Base-by-base conservation (phyloP, 768 basidiomycete species). In the Leccinum longicurvipes region DNA sequence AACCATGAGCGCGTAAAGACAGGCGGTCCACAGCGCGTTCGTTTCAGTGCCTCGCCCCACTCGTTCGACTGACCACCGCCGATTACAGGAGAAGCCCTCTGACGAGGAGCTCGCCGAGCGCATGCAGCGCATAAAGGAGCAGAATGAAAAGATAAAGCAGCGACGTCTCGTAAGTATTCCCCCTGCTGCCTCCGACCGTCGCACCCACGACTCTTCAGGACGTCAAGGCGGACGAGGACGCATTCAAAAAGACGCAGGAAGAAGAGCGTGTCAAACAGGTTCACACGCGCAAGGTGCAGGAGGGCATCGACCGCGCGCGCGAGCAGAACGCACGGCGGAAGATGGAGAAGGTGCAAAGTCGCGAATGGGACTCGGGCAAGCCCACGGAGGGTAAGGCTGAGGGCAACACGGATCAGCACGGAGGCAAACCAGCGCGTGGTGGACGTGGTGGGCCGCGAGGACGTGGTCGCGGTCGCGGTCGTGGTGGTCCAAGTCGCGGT, bases 301-400 rank as follows among this genome's bases (percentile, higher is more conserved):
- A 84, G 57, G 76, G 76, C 31, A 76, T 92, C 56, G 77, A 92
- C 67, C 80, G 79, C 27, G 80, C 87, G 31, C 83, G 90, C 27
- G 87, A 89, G 64, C 82, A 88, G 74, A 90, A 88, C 60, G 89
- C 89, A 51, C 83, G 82, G 62, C 77, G 86, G 32, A 93, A 93
- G 74, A 76, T 91, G 80, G 88, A 87, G n/a, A 90, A 86, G 74
- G 79, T 83, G 23, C 83, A 82, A 63, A 83, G 74, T 60, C 81
- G 91, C 15, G 91, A 93, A 74, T 93, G 91, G 91, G 91, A 93
- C 68, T 85, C 88, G 27, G 87, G 83, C 19, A 93, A 93, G 63
- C 70, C 76, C 7, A 28, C 53, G 1, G 54, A 47, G 11, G 60
- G 57, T 25, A 67, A 59, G 29, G 14, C 44, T 19, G 60, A 56